Conservation (phyloP, 768 basidiomycete species). For the Leccinum subgranulosum region DNA sequence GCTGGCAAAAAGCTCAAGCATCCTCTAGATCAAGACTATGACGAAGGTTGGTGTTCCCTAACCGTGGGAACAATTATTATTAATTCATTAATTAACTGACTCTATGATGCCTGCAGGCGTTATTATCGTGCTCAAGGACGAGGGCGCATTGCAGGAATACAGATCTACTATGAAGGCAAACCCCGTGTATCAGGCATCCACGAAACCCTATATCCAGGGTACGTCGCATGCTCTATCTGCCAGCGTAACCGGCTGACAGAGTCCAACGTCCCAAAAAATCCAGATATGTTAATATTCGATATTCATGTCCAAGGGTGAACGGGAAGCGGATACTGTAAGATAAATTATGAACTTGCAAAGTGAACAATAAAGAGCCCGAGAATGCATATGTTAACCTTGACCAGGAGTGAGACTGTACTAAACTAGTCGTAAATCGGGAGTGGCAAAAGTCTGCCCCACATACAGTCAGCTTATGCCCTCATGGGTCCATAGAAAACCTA, state of each 20-base stretch:
- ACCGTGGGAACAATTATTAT: neutral
- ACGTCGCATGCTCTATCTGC: neutral
- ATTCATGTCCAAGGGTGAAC: constrained; percentile 14
- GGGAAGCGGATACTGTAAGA: neutral
- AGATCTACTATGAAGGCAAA: constrained; percentile 4
- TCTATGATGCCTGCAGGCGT: neutral
- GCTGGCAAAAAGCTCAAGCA: too few species aligned
- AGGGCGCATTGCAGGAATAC: neutral
- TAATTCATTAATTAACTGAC: neutral
- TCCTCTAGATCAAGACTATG: too few species aligned
- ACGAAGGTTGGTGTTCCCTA: too few species aligned
- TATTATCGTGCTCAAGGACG: neutral
- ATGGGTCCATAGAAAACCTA: neutral
- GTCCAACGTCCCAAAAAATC: neutral
- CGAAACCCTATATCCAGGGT: constrained; percentile 20
- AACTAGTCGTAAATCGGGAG: constrained; percentile 67
- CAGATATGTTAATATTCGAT: constrained; percentile 25
- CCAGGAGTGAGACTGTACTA: neutral
- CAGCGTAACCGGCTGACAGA: neutral
- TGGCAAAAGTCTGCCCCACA: constrained; percentile 50
- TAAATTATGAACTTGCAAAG: neutral
- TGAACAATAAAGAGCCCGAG: constrained; percentile 6
- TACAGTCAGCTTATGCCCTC: constrained; percentile 4
- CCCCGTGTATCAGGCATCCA: constrained; percentile 1
- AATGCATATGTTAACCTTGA: neutral